A percentile compares a stretch with the other conserved stretches of the same genome.
These are phyloP conservation scores for Stachybotrys chlorohalonatus DNA, from an alignment of 2,329 filamentous ascomycete genomes.

Conservation along the genomic window DNA sequence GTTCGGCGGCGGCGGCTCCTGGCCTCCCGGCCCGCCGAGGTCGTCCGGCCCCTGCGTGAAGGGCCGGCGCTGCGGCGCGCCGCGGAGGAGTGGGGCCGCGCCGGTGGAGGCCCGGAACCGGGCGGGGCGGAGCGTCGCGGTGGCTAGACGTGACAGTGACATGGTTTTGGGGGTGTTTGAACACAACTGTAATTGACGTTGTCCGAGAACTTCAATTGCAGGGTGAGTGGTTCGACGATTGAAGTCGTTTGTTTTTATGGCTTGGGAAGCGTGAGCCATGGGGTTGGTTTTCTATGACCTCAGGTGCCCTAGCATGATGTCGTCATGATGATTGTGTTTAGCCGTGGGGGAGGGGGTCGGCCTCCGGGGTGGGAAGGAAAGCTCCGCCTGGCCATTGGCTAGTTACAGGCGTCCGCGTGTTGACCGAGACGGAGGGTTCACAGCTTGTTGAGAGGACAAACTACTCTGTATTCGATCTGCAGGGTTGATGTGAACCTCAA, in stretches of 20 bases:
- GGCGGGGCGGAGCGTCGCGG: conserved; percentile 4
- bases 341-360: too few relatives aligned
- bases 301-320: neutral
- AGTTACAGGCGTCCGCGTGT: too few relatives aligned
- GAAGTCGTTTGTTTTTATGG: neutral
- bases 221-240: neutral
- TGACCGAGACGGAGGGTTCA: too few relatives aligned
- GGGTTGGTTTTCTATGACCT: neutral
- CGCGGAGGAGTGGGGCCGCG: conserved; percentile 11
- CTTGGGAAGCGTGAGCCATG: neutral
- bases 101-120: conserved; percentile 5
- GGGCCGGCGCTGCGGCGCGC: conserved; percentile 6
- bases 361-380: neutral
- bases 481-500: too few relatives aligned
- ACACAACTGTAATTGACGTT: neutral
- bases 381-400: neutral
- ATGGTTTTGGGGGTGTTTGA: neutral
- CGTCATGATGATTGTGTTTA: neutral
- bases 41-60: conserved; percentile 8
- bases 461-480: too few relatives aligned
- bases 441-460: too few relatives aligned
- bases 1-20: conserved; percentile 14
- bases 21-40: conserved; percentile 24
- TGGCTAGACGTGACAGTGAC: neutral
- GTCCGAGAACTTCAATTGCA: neutral